Percentiles rank a stretch among this genome's conserved stretches.
Evolutionary conservation across 169 alveolate genomes (phyloP).

Genomic region (Theileria annulata): DNA sequence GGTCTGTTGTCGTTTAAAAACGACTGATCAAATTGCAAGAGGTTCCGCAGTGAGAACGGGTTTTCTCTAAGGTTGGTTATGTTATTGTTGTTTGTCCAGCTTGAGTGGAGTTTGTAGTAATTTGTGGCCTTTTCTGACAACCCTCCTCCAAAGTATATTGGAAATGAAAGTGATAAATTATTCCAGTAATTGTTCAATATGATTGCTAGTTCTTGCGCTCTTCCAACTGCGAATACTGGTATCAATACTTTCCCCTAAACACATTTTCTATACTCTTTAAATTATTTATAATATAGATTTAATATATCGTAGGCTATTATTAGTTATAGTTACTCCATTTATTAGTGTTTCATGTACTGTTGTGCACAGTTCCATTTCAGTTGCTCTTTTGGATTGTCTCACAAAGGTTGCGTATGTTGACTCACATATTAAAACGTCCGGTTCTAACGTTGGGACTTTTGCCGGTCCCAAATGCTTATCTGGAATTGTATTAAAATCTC

Average conservation of each 20-base stretch:
- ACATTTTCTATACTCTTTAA: slow-evolving; percentile 55
- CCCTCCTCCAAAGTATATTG: slow-evolving; percentile 96
- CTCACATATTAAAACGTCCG: slow-evolving; percentile 94
- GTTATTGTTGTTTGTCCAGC: slow-evolving; percentile 92
- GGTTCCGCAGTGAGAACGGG: slow-evolving; percentile 90
- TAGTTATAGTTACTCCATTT: slow-evolving; percentile 66
- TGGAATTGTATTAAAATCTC: slow-evolving; percentile 94
- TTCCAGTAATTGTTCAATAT: slow-evolving; percentile 95
- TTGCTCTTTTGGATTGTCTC: slow-evolving; percentile 92
- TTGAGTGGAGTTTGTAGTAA: slow-evolving; percentile 90
- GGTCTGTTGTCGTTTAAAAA: slow-evolving; percentile 91
- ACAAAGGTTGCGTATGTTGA: slow-evolving; percentile 95
- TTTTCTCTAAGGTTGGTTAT: slow-evolving; percentile 81
- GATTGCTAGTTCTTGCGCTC: slow-evolving; percentile 98
- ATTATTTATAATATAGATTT: slow-evolving; percentile 30
- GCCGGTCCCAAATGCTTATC: slow-evolving; percentile 97
- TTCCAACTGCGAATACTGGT: slow-evolving; percentile 98
- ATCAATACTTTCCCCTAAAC: slow-evolving; percentile 91
- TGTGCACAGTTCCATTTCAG: slow-evolving; percentile 94
- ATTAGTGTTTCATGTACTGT: slow-evolving; percentile 83
- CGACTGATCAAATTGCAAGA: slow-evolving; percentile 88
- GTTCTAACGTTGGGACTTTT: slow-evolving; percentile 88
- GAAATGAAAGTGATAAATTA: slow-evolving; percentile 88
- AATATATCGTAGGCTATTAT: slow-evolving; percentile 47
- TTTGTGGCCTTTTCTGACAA: slow-evolving; percentile 96